Evolutionary conservation across 129 eudicot genomes (phyloP).

Genomic region (Escallonia rubra): DNA sequence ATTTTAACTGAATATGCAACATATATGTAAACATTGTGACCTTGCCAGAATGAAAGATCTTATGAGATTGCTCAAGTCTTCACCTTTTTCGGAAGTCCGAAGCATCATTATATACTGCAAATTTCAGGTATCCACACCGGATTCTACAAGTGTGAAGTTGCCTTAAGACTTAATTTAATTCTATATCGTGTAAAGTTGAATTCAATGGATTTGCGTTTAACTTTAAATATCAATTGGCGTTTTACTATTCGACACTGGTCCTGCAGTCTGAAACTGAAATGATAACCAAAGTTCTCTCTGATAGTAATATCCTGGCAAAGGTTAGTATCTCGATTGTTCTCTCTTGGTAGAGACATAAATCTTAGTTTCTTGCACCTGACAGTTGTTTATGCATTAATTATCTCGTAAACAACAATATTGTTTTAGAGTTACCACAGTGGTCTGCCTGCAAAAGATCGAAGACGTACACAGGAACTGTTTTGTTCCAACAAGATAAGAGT

Average conservation of each 20-base stretch:
- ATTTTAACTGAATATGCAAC: neutral
- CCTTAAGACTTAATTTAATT: neutral
- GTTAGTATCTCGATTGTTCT: constrained; percentile 32
- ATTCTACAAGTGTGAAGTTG: neutral
- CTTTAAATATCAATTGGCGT: neutral
- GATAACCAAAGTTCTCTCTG: constrained; percentile 80
- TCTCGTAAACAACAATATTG: constrained; percentile 16
- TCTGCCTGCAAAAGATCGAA: constrained; percentile 79
- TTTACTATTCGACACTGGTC: constrained; percentile 8
- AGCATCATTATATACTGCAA: constrained; percentile 96
- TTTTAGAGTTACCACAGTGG: constrained; percentile 93
- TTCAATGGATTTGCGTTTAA: neutral
- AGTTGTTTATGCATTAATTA: neutral
- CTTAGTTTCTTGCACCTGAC: constrained; percentile 8
- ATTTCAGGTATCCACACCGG: constrained; percentile 58
- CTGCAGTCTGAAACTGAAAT: constrained; percentile 81
- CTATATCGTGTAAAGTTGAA: neutral
- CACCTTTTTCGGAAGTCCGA: constrained; percentile 65
- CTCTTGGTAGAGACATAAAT: constrained; percentile 14
- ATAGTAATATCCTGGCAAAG: constrained; percentile 83
- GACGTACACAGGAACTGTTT: constrained; percentile 78
- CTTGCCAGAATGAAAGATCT: constrained; percentile 72
- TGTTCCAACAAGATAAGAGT: constrained; percentile 85
- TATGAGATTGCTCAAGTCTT: constrained; percentile 57
- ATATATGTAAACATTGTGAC: constrained; percentile 9